Percentiles rank a stretch among this genome's conserved stretches.
phyloP scores from a whole-genome alignment of 2,329 filamentous ascomycete species.

The Penicillium sp. region DNA sequence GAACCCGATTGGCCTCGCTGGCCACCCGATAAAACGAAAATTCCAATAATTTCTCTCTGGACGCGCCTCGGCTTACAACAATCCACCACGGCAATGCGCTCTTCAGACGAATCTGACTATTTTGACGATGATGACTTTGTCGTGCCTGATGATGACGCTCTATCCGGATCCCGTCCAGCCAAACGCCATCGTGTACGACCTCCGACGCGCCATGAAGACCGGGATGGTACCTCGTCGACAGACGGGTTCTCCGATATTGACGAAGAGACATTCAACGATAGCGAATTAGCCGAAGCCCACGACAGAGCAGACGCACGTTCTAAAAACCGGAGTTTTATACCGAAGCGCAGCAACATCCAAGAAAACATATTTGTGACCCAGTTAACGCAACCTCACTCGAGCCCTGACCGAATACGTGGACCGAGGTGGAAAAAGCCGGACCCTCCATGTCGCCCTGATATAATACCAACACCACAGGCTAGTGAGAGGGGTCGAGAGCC shows the following conservation, averaged over 20 bases:
- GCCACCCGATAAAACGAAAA: not conserved
- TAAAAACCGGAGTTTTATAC: conserved; percentile 43
- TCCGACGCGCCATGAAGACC: conserved; percentile 9
- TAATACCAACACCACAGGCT: conserved; percentile 7
- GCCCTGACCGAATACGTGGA: conserved; percentile 53
- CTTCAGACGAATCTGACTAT: conserved; percentile 31
- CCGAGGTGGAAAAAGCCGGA: conserved; percentile 52
- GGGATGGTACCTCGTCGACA: conserved; percentile 14
- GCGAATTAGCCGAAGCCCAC: conserved; percentile 14
- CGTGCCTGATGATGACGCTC: conserved; percentile 15
- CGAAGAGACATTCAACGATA: conserved; percentile 17
- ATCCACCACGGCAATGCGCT: conserved; percentile 27
- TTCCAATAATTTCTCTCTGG: not conserved
- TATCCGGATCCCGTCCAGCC: conserved; percentile 26
- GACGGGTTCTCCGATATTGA: conserved; percentile 24
- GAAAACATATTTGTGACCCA: conserved; percentile 51
- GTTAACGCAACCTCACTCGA: conserved; percentile 49
- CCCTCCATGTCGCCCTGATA: conserved; percentile 20
- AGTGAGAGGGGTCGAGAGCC: not conserved
- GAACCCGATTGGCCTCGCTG: not conserved
- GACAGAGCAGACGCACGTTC: conserved; percentile 26
- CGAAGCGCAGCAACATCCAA: conserved; percentile 40
- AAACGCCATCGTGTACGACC: conserved; percentile 38
- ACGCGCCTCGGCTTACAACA: not conserved
- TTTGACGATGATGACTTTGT: conserved; percentile 33